Percentiles rank a stretch among this genome's conserved stretches.
Evolutionary conservation across 1,284 basidiomycete species (phyloP).

Genomic region (Sutorius eximius): DNA sequence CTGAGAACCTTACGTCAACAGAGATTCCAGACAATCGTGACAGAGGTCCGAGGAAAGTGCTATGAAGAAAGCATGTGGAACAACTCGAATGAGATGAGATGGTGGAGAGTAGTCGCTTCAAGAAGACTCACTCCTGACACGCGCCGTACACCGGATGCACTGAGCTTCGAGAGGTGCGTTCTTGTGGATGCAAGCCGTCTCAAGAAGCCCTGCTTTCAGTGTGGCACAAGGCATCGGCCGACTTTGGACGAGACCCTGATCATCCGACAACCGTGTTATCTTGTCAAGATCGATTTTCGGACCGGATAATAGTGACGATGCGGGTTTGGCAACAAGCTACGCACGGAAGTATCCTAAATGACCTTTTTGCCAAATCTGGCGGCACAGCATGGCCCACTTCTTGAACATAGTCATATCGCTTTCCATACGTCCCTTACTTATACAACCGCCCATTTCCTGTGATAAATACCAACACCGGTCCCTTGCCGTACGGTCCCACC

Average conservation of each 20-base stretch:
- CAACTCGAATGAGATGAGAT: neutral
- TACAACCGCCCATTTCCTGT: neutral
- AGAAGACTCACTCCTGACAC: neutral
- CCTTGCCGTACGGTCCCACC: neutral
- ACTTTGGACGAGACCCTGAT: no score
- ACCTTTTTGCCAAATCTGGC: neutral
- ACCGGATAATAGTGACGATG: no score
- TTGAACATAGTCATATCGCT: neutral
- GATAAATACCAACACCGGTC: constrained; percentile 4
- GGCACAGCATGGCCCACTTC: neutral
- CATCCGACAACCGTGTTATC: no score
- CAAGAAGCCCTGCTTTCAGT: neutral
- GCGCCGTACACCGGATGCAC: neutral
- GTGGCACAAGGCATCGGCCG: no score
- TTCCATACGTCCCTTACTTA: neutral
- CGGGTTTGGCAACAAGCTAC: no score
- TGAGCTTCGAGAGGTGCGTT: neutral
- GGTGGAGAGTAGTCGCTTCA: neutral
- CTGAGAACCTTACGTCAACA: neutral
- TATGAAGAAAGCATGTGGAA: neutral
- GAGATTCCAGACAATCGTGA: neutral
- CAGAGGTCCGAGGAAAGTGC: neutral
- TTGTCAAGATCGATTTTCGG: no score
- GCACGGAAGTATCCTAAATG: neutral
- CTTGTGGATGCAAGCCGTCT: neutral